Base-by-base conservation (phyloP, 805 yeast species). In the Monosporozyma solicola region DNA sequence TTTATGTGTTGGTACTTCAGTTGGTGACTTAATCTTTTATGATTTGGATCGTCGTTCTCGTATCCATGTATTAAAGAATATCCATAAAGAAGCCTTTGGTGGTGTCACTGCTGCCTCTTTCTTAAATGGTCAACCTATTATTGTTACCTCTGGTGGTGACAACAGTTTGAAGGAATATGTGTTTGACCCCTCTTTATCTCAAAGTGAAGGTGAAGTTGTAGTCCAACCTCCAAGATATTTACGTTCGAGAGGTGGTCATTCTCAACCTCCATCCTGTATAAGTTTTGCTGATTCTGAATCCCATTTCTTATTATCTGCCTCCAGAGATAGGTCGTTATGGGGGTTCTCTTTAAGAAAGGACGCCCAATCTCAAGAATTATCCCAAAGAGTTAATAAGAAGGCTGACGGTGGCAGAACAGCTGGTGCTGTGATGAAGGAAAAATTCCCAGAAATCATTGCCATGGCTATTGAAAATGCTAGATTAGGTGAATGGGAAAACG, bases 161-260 rank as follows among this genome's bases (percentile, higher is more conserved):
- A 94, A 94, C 69, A 80, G 82, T 41, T 74, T 94, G 60, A 87
- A 87, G 62, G 98, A 94, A 69, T 87, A 76, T 60, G 97, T 90
- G 0, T 94, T 94, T 70, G 99, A 94, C 70, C 97, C 97, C 2
- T 80, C 94, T 1, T 72, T 91, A 50, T 82, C 91, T 0, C 80
- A 83, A 59, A 62, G 57, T 44, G 67, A 63, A 46, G 66, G 67
- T 39, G 68, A 68, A 43, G 74, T 84, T 1, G 81, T 88, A 33
- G 84, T 87, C 5, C 80, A 90, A 11, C 96, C 97, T 1, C 98
- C 99, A 45, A 83, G 99, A 64, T 82, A 84, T 55, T 74, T 95
- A 61, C 81, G 99, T 67, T 86, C 95, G 0, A 80, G 99, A 65
- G 98, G 97, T 61, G 99, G 99, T n/a, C 99, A 94, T 67, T 82